Evolutionary conservation across 345 rosid species (phyloP).

Genomic region (Raphanus raphanistrum): DNA sequence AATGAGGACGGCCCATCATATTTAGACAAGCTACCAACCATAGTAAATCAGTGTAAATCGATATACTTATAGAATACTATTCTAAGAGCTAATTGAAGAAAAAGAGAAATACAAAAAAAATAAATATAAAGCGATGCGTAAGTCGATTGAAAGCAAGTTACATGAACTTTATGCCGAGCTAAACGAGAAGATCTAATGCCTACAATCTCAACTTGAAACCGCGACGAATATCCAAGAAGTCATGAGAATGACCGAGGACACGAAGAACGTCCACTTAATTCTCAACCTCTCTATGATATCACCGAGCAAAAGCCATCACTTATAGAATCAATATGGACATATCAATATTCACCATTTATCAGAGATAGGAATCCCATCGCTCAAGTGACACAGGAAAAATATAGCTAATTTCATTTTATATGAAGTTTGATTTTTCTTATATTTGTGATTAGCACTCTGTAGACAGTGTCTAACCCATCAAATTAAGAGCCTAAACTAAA

Average conservation of each 20-base stretch:
- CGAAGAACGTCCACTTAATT: background rate
- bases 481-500: background rate
- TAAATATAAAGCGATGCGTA: background rate
- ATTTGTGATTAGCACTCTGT: background rate
- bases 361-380: background rate
- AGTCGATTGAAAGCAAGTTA: background rate
- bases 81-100: background rate
- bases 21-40: background rate
- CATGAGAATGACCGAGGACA: background rate
- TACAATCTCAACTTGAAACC: background rate
- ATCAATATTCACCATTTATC: background rate
- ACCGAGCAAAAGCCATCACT: background rate
- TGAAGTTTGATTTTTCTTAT: background rate
- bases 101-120: background rate
- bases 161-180: background rate
- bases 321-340: background rate
- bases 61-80: background rate
- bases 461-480: background rate
- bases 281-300: background rate
- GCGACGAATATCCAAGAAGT: background rate
- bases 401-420: background rate
- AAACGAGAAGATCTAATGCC: background rate
- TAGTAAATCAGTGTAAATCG: background rate
- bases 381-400: background rate
- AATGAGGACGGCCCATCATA: background rate